Base-by-base conservation (phyloP, 805 yeast genomes). In the Saturnispora besseyi region DNA sequence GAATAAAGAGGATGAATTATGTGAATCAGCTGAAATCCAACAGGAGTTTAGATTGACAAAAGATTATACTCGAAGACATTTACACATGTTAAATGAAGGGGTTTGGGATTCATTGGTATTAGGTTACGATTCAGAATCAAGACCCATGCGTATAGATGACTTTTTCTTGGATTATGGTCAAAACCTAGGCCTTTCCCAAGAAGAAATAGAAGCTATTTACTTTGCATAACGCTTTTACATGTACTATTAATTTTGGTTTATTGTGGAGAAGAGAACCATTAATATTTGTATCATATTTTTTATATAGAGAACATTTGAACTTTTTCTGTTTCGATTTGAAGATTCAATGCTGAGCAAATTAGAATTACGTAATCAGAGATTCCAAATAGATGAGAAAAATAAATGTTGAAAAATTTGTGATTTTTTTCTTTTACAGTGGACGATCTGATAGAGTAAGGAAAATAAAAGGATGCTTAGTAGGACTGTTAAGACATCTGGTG, bases 1-100 rank as follows among this genome's bases (percentile, higher is more conserved):
- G 5, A 49, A 64, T 31, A 56, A 28, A 2, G 33, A 30, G 28
- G 50, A 31, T n/a, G 32, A 11, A 37, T 21, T 26, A 15, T 69
- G 75, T 49, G 50, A 60, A 28, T 65, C 65, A 44, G 59, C 59
- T 6, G 62, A 55, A 8, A 61, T 68, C 10, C 37, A 62, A 41
- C 51, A 58, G 4, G 69, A 66, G 47, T 74, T 57, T 51, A 30
- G 55, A 13, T 57, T 55, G 44, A 67, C 74, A 1, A 61, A 41
- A 41, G 54, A 53, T 8, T 63, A 62, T 45, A 63, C 67, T 9
- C 48, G 49, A 15, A 46, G 56, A 30, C 67, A 63, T 53, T 5
- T 51, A 8, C n/a, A 42, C 15, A 52, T 61, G 42, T 13, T 60
- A 18, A 41, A 55, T 22, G 6, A 45, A 4, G 33, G 30, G 9